Evolutionary conservation across 1,284 basidiomycete genomes (phyloP), one percentile per base, ranked within the genome.

Genomic region (Ceratobasidium sp.): DNA sequence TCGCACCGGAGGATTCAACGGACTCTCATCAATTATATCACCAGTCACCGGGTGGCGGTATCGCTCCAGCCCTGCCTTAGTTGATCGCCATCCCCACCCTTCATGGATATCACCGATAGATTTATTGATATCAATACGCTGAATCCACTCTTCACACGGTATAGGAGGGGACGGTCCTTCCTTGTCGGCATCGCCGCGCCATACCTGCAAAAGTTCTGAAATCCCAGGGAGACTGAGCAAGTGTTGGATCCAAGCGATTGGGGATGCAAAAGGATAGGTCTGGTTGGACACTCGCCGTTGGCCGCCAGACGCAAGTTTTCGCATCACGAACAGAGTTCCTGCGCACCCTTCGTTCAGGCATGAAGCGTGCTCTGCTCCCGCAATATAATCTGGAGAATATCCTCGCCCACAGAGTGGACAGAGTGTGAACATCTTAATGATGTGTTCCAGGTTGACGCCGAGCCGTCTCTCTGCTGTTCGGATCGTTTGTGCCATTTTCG

Each of bases 401-500:
- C 23, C 36, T 1, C 52, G 50, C 9, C 28, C 39, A 32, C 64
- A 69, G 23, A 5, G 16, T 8, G 64, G 50, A 32, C 64, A 69
- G 3, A 69, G n/a, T 3, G 64, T 69, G 52, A 26, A 69, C 4
- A 52, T 55, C 1, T n/a, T 55, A 10, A 69, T 57, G 3, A 69
- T 43, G 3, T 43, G 52, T 12, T 39, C 50, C n/a, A 41, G 26
- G 26, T 69, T 30, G 14, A 57, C 21, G 3, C 34, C 64, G 4
- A 69, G 39, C 32, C 52, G 50, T 5, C 26, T 30, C 21, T 55
- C 52, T 9, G 45, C 64, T 18, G 64, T 69, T 28, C 36, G 5
- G 32, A 69, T 69, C 2, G 64, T 57, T 14, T 43, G 32, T 1
- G 64, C 64, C 64, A 69, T 69, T 10, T 55, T 45, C n/a, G n/a